These are phyloP conservation scores for Nigrospora osmanthi DNA, from an alignment of 2,329 filamentous ascomycete species.

Conservation along the genomic window DNA sequence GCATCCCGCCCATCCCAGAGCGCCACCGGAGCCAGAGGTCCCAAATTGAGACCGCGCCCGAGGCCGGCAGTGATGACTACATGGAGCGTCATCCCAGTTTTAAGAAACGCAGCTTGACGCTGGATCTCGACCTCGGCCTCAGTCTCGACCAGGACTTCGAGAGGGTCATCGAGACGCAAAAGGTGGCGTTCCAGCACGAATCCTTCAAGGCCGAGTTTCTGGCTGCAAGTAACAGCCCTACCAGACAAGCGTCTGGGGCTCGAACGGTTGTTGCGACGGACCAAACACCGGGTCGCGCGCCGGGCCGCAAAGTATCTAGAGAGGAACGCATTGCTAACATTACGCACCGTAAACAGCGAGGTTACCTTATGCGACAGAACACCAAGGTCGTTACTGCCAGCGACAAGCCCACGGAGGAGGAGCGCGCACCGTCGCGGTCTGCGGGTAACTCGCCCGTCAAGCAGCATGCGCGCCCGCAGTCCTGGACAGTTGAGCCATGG, in stretches of 20 bases:
- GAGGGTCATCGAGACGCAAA: slow-evolving; percentile 90
- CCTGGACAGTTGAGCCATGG: slow-evolving; percentile 97
- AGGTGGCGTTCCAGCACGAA: slow-evolving; percentile 59
- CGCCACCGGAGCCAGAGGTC: slow-evolving; percentile 50
- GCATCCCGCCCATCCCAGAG: slow-evolving; percentile 53
- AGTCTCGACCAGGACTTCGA: slow-evolving; percentile 91
- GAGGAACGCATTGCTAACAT: slow-evolving; percentile 52
- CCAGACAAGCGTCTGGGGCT: slow-evolving; percentile 38
- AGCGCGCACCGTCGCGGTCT: slow-evolving; percentile 45
- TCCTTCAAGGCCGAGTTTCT: slow-evolving; percentile 11
- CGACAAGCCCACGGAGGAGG: slow-evolving; percentile 57
- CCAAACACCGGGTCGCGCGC: slow-evolving; percentile 14
- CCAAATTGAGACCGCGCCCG: slow-evolving; percentile 33
- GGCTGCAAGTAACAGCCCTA: slow-evolving; percentile 16
- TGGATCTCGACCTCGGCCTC: slow-evolving; percentile 75
- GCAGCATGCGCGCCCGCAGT: slow-evolving; percentile 67
- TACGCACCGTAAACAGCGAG: slow-evolving; percentile 67
- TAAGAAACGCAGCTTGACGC: slow-evolving; percentile 73
- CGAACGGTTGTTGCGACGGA: slow-evolving; percentile 7
- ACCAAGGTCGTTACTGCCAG: slow-evolving; percentile 95
- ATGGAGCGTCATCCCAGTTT: slow-evolving; percentile 62
- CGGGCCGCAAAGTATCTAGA: slow-evolving; percentile 7
- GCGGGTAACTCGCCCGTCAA: slow-evolving; percentile 65
- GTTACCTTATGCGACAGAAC: slow-evolving; percentile 97
- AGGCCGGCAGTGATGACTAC: slow-evolving; percentile 31